These are phyloP conservation scores for Colletotrichum orchidophilum DNA, from an alignment of 2,329 filamentous ascomycete genomes.

Conservation along the genomic window DNA sequence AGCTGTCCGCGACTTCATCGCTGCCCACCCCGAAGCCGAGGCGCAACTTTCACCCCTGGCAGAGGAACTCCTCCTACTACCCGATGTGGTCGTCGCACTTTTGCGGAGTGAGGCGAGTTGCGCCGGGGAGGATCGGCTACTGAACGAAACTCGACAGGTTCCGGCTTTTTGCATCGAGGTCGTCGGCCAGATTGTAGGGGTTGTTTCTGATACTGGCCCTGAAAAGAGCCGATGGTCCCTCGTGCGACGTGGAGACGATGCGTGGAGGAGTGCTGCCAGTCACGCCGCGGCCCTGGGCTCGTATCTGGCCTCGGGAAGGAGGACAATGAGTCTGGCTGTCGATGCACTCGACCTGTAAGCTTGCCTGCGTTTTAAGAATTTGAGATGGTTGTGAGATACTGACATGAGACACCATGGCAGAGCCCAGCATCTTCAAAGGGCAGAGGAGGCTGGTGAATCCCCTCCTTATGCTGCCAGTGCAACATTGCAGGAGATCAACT, in stretches of 20 bases:
- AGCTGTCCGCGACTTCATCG: background rate
- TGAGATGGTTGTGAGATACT: background rate
- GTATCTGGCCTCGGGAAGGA: background rate
- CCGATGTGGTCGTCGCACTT: background rate
- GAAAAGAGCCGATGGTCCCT: background rate
- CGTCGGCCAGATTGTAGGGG: background rate
- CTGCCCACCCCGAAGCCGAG: background rate
- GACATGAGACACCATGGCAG: constrained; percentile 1
- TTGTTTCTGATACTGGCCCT: background rate
- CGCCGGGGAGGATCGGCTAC: background rate
- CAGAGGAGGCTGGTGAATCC: constrained; percentile 21
- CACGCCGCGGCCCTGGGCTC: background rate
- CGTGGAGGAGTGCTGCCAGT: background rate
- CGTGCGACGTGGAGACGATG: background rate
- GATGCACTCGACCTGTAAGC: constrained; percentile 23
- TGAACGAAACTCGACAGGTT: background rate
- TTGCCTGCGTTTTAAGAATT: background rate
- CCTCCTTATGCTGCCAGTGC: constrained; percentile 24
- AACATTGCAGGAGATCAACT: constrained; percentile 18
- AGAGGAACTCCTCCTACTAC: constrained; percentile 5
- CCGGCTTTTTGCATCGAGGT: constrained; percentile 1
- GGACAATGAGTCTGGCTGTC: background rate
- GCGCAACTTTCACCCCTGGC: background rate
- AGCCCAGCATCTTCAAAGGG: background rate
- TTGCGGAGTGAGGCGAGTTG: background rate